Evolutionary conservation across 257 asterid species (phyloP), one percentile per base, ranked within the genome.

Genomic region (Nicotiana knightiana): DNA sequence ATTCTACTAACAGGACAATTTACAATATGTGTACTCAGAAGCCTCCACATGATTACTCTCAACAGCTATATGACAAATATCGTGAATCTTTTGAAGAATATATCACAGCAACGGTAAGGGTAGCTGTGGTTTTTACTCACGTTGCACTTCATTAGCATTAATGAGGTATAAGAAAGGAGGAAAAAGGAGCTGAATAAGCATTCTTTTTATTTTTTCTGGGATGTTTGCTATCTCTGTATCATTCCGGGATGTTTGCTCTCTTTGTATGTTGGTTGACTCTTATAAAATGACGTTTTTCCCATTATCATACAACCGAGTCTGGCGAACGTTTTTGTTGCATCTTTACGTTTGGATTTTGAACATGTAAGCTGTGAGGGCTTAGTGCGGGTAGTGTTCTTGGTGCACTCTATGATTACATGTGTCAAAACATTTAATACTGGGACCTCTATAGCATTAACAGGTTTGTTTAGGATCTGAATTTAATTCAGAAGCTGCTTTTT

Each of bases 11-110:
- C 90, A 96, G 99, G 85, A 96, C 97, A 53, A 93, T 96, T 85
- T 94, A 96, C 85, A 93, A 94, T 91, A 96, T 96, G 99, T 96
- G 99, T 86, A 96, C 98, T 37, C 99, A 96, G 81, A 96, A 92
- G 88, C 96, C 98, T 46, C 98, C 99, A 4, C 96, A 94, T 85
- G 99, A 96, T 87, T 96, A 94, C 87, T 96, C 98, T 61, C 98
- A 94, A 87, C 98, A 94, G 84, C 84, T 96, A 81, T 96, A 96
- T 86, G 97, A 96, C 84, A 96, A 92, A 83, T 96, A 96, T 80
- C 87, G 88, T 58, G 99, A 94, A 86, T 81, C 97, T 73, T 94
- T 94, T 83, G 91, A 93, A 82, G 99, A 90, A 77, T 94, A 96
- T 86, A 93, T 93, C 58, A 76, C 87, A n/a, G 83, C 92, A 28